Conservation (phyloP, 148 eudicot species). For the Tetragonia tetragonoides region DNA sequence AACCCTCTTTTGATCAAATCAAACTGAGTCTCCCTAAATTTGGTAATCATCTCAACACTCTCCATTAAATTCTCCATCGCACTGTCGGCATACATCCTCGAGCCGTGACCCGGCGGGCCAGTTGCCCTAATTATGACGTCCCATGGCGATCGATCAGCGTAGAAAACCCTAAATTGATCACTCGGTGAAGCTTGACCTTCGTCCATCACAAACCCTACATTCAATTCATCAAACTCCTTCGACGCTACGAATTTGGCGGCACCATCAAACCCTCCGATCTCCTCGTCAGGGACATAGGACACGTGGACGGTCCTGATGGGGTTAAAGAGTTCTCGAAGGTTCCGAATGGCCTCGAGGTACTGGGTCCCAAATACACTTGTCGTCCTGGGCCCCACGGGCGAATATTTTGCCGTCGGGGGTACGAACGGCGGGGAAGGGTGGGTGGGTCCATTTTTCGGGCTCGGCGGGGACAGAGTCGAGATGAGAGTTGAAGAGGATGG, state of each 20-base stretch:
- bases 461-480: slow-evolving; percentile 94
- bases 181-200: slow-evolving; percentile 75
- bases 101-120: slow-evolving; percentile 78
- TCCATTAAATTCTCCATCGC: slow-evolving; percentile 88
- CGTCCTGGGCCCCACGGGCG: slow-evolving; percentile 90
- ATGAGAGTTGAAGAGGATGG: slow-evolving; percentile 85
- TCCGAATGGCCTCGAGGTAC: slow-evolving; percentile 71
- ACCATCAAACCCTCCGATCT: slow-evolving; percentile 77
- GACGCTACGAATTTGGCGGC: slow-evolving; percentile 48
- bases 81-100: slow-evolving; percentile 64
- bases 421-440: slow-evolving; percentile 57
- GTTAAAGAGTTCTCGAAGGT: slow-evolving; percentile 28
- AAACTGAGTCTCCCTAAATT: slow-evolving; percentile 70
- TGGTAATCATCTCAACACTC: slow-evolving; percentile 61
- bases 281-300: slow-evolving; percentile 84
- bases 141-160: slow-evolving; percentile 81
- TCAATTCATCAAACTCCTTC: slow-evolving; percentile 52
- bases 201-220: slow-evolving; percentile 74
- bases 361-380: slow-evolving; percentile 73
- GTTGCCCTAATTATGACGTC: slow-evolving; percentile 59
- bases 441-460: slow-evolving; percentile 62
- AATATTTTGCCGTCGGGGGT: slow-evolving; percentile 54
- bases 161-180: slow-evolving; percentile 76
- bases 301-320: slow-evolving; percentile 60
- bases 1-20: slow-evolving; percentile 74